Evolutionary conservation across 495 filamentous ascomycete species (phyloP).

Genomic region (Immersiella caudata): DNA sequence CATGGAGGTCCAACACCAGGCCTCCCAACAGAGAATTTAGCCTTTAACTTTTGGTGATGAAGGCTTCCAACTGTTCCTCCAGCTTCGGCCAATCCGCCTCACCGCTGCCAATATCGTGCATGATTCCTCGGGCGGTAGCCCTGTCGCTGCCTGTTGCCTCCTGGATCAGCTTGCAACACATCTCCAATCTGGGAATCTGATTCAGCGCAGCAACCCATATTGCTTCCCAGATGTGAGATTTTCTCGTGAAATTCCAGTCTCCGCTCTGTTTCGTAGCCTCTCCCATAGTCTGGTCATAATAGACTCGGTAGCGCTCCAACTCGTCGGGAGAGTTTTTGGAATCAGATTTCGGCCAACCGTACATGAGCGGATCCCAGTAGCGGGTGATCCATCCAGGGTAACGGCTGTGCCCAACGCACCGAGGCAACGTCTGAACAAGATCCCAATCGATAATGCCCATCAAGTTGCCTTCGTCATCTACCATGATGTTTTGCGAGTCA

Average conservation of each 20-base stretch:
- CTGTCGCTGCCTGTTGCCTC: neutral
- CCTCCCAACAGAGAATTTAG: neutral
- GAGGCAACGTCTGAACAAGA: constrained; percentile 36
- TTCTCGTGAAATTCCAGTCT: constrained; percentile 28
- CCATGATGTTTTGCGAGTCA: constrained; percentile 44
- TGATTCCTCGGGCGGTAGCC: neutral
- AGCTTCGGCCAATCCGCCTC: neutral
- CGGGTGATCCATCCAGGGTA: constrained; percentile 44
- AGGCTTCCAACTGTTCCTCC: constrained; percentile 1
- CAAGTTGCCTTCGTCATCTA: constrained; percentile 42
- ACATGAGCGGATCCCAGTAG: constrained; percentile 43
- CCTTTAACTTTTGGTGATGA: neutral
- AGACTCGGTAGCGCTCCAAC: constrained; percentile 21
- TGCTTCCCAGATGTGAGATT: constrained; percentile 23
- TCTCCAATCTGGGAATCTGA: neutral
- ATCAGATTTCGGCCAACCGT: constrained; percentile 28
- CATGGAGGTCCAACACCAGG: neutral
- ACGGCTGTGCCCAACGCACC: constrained; percentile 31
- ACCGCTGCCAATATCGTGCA: neutral
- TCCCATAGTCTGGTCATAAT: constrained; percentile 25
- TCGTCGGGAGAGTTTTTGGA: constrained; percentile 20
- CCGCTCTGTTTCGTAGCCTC: constrained; percentile 18
- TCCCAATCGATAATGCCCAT: constrained; percentile 53
- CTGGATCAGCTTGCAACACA: constrained; percentile 16
- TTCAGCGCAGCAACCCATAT: constrained; percentile 30